A percentile compares a stretch with the other conserved stretches of the same genome.
Conservation (phyloP, 202 grass and related monocot genomes). For the Bolboschoenoplectus hybrid region DNA sequence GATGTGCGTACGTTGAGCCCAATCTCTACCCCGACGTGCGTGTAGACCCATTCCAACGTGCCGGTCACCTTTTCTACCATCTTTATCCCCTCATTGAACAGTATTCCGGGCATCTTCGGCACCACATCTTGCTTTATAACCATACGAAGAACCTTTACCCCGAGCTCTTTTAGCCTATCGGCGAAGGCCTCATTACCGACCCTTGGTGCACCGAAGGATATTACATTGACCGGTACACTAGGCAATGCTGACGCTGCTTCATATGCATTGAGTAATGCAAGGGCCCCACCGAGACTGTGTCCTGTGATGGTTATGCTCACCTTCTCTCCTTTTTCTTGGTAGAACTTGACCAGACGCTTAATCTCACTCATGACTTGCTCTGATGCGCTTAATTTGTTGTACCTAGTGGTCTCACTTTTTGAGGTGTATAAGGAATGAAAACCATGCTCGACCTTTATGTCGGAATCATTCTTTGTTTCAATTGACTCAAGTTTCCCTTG, state of each 20-base stretch:
- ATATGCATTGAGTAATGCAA: constrained; percentile 54
- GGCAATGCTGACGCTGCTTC: constrained; percentile 42
- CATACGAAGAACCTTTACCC: constrained; percentile 44
- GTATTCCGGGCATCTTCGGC: constrained; percentile 46
- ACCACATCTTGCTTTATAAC: constrained; percentile 46
- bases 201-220: constrained; percentile 58
- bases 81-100: constrained; percentile 48
- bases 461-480: not conserved
- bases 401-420: constrained; percentile 38
- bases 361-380: constrained; percentile 56
- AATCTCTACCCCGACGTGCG: constrained; percentile 39
- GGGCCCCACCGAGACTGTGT: constrained; percentile 65
- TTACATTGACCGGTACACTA: constrained; percentile 42
- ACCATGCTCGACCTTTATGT: constrained; percentile 48
- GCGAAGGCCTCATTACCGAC: constrained; percentile 55
- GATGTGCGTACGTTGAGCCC: constrained; percentile 33
- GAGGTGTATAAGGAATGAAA: constrained; percentile 54
- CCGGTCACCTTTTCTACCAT: constrained; percentile 32
- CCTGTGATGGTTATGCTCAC: constrained; percentile 53
- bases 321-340: constrained; percentile 42
- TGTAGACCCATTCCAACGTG: constrained; percentile 40
- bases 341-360: constrained; percentile 28
- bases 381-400: constrained; percentile 44
- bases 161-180: constrained; percentile 26
- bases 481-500: constrained; percentile 36